phyloP scores from a whole-genome alignment of 768 basidiomycete species.

The Hypholoma fasciculare region DNA sequence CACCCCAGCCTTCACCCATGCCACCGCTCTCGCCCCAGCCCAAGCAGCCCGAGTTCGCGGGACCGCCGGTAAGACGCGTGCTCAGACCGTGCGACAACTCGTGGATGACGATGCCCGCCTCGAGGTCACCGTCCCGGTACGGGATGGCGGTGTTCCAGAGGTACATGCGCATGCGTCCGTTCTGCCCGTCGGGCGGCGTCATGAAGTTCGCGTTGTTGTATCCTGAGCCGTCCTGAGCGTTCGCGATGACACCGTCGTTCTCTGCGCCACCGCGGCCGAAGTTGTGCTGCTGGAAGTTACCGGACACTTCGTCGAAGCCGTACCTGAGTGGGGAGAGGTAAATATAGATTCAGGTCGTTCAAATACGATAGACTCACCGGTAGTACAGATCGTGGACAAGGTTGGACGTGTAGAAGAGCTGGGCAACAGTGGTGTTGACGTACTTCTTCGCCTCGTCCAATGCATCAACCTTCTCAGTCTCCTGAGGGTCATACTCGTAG shows the following conservation, averaged over 20 bases:
- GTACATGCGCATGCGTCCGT: constrained; percentile 95
- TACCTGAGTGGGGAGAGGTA: constrained; percentile 45
- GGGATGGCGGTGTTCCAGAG: constrained; percentile 91
- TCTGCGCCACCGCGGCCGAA: constrained; percentile 88
- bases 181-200: constrained; percentile 82
- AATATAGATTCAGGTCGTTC: neutral
- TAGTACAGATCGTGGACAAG: constrained; percentile 83
- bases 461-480: constrained; percentile 54
- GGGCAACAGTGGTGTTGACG: constrained; percentile 84
- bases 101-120: constrained; percentile 96
- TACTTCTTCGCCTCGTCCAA: constrained; percentile 75
- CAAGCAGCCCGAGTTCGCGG: constrained; percentile 88
- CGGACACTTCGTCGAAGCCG: constrained; percentile 88
- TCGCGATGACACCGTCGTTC: constrained; percentile 88
- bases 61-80: constrained; percentile 94
- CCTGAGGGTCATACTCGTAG: constrained; percentile 73
- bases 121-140: constrained; percentile 92
- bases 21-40: constrained; percentile 96
- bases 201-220: constrained; percentile 93
- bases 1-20: constrained; percentile 99
- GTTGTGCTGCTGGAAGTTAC: constrained; percentile 99
- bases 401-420: constrained; percentile 88
- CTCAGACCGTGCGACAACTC: constrained; percentile 88
- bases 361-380: constrained; percentile 36
- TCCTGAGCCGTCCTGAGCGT: constrained; percentile 94